phyloP scores from a whole-genome alignment of 2,329 filamentous ascomycete genomes.

The Fusarium subtropicale region DNA sequence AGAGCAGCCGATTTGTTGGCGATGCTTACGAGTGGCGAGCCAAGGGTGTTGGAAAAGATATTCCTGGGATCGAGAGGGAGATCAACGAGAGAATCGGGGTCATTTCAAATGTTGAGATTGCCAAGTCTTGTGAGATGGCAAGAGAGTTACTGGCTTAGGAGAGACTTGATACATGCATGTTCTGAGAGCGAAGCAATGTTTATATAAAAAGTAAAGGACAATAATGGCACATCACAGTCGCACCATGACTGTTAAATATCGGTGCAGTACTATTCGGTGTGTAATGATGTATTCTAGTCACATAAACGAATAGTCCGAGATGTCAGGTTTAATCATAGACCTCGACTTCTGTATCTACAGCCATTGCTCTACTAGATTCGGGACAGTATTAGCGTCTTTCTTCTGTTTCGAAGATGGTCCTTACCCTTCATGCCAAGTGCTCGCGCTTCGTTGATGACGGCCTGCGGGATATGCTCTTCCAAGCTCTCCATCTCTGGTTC shows the following conservation, averaged over 20 bases:
- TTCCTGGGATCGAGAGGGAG: conserved; percentile 30
- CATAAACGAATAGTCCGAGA: neutral
- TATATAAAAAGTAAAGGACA: neutral
- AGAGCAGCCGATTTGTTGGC: conserved; percentile 58
- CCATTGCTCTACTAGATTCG: conserved; percentile 10
- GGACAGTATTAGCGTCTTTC: neutral
- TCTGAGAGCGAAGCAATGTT: neutral
- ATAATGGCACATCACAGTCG: neutral
- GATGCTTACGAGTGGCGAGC: conserved; percentile 60
- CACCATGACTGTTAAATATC: neutral
- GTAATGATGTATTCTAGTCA: neutral
- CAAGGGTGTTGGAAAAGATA: conserved; percentile 31
- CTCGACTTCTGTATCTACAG: neutral
- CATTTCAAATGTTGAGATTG: conserved; percentile 29
- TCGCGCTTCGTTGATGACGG: conserved; percentile 40
- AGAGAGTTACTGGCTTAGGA: neutral
- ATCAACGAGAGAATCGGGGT: conserved; percentile 31
- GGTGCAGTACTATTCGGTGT: no score
- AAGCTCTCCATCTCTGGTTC: conserved; percentile 60
- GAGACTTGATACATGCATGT: neutral
- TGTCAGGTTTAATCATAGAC: neutral
- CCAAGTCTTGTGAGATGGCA: conserved; percentile 9
- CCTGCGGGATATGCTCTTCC: conserved; percentile 53
- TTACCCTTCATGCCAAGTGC: conserved; percentile 19
- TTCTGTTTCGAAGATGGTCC: neutral